Evolutionary conservation across 495 filamentous ascomycete species (phyloP).

Genomic region (Podospora pseudoanserina): DNA sequence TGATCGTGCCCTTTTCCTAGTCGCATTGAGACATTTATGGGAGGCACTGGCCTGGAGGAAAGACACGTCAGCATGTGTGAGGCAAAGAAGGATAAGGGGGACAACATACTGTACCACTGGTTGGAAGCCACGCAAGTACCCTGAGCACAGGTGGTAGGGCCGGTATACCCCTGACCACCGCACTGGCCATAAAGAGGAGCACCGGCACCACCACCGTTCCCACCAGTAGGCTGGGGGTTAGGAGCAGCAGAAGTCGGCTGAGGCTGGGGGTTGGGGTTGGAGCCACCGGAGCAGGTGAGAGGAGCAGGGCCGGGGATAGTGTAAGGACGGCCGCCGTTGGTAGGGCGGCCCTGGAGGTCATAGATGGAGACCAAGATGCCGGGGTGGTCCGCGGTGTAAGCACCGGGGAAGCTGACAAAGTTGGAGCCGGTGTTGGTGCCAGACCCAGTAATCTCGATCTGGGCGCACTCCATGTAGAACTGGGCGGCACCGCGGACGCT

Average conservation of each 20-base stretch:
- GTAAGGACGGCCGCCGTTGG: constrained; percentile 40
- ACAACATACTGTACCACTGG: constrained; percentile 27
- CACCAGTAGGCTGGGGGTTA: constrained; percentile 1
- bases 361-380: constrained; percentile 47
- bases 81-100: not conserved
- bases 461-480: constrained; percentile 49
- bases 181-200: constrained; percentile 29
- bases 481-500: constrained; percentile 42
- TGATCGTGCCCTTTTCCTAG: not conserved
- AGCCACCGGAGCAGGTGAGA: constrained; percentile 30
- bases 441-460: constrained; percentile 50
- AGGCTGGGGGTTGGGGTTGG: constrained; percentile 15
- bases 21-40: not conserved
- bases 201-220: constrained; percentile 6
- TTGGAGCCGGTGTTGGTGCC: constrained; percentile 38
- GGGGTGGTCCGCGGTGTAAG: constrained; percentile 45
- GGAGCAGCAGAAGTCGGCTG: constrained; percentile 5
- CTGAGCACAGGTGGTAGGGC: constrained; percentile 23
- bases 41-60: constrained; percentile 14
- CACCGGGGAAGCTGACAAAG: constrained; percentile 48
- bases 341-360: constrained; percentile 32
- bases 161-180: constrained; percentile 27
- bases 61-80: not conserved
- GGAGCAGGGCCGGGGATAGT: constrained; percentile 40
- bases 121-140: constrained; percentile 30